Base-by-base conservation (phyloP, 2,329 filamentous ascomycete species). In the Chrysoporthe deuterocubensis region DNA sequence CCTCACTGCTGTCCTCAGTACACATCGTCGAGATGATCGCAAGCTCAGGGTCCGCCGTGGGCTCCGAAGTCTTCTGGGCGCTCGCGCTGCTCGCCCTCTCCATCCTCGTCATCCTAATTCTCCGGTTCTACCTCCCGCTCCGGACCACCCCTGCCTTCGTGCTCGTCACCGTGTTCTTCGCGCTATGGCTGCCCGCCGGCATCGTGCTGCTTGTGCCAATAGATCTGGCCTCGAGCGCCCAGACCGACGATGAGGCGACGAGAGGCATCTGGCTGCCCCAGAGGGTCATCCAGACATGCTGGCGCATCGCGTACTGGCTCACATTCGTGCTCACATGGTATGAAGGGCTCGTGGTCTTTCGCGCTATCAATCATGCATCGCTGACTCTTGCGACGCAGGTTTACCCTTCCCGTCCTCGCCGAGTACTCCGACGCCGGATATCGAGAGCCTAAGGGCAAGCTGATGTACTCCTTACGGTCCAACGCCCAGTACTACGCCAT, bases 231-330 rank as follows among this genome's bases (percentile, higher is more conserved):
- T 97, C 94, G 7, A 95, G 88, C 76, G 90, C 92, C 32, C 86
- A 89, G 60, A 89, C 89, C 62, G 89, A 92, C 69, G 90, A 92
- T 78, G 89, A 87, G 69, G 85, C 87, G 18, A 85, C 88, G 18
- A 87, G 90, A 73, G 96, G 94, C 44, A 92, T 99, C 75, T 97
- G 94, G 93, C 86, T 99, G 44, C 91, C 92, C 5, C 85, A 91
- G 72, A 83, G 89, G 62, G 86, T 94, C 40, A 84, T 97, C 61
- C 83, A 96, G 75, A 93, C 97, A 34, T 91, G 91, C 67, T 99
- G 96, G 96, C 88, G 95, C 76, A 95, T 99, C 71, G 91, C 92
- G 26, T 99, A 99, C 81, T 99, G 96, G 96, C 84, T 99, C 66
- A 98, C 95, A 0, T 99, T 99, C 80, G 89, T 90, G 62, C 81